Evolutionary conservation across 1,139 yeast species (phyloP), one percentile per base, ranked within the genome.

Genomic region (Meyerozyma smithsonii): DNA sequence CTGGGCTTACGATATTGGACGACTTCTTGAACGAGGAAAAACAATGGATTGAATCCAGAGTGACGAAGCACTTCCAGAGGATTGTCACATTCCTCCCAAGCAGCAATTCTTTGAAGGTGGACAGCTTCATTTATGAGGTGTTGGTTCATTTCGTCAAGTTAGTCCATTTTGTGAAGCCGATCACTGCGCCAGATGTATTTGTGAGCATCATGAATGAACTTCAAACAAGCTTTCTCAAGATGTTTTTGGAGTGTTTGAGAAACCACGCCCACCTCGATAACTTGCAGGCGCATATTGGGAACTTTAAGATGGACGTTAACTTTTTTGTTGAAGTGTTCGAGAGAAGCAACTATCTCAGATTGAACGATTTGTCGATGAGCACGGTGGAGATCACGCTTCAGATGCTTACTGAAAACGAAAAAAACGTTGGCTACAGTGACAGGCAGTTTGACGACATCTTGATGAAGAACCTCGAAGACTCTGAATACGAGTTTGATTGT

Each of bases 241-340:
- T 52, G 25, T 58, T 66, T 18, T 53, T 69, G 43, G 71, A 61
- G 43, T 54, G 59, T 36, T 51, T 66, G 35, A 47, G 72, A 44
- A 32, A 32, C 6, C 32, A 46, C 40, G 28, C 43, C 18, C 41
- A 49, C 25, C 42, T 61, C 12, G 52, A 55, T 24, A 66, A 66
- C 41, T 58, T 68, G 44, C 20, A 30, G 21, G 34, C 40, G 28
- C 28, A 35, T 14, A 32, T 47, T 34, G 49, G 46, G 12, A 46
- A 46, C 28, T 28, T 49, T 8, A 63, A 62, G 44, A 54, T 70
- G 35, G 74, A 69, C 45, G 57, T 62, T 15, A 62, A 64, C 43
- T 71, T 69, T 41, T 63, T 70, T 42, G 61, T 62, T 45, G 70
- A 66, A 42, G 60, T 70, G 0, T 71, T 71, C 45, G 75, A 70